A percentile compares a stretch with the other conserved stretches of the same genome.
Conservation (phyloP, 2,329 filamentous ascomycete genomes). For the Metarhizium brunneum region DNA sequence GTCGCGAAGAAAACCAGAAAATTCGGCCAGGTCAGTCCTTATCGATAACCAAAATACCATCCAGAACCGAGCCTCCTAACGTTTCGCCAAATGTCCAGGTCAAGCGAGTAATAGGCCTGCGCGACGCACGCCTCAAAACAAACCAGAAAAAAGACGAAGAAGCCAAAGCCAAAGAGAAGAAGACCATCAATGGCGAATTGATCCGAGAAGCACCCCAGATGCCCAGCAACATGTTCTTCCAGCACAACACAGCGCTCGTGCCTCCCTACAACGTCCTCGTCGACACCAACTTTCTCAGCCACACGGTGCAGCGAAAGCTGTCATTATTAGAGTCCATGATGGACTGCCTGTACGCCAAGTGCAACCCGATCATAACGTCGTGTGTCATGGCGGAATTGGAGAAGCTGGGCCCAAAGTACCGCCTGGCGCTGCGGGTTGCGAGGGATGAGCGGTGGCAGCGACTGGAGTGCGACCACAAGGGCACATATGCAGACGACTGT, state of each 20-base stretch:
- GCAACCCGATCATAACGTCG: conserved; percentile 73
- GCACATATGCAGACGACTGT: conserved; percentile 74
- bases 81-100: conserved; percentile 32
- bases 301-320: conserved; percentile 85
- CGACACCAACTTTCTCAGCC: conserved; percentile 85
- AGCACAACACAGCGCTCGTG: conserved; percentile 76
- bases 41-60: conserved; percentile 18
- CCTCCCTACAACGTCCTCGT: conserved; percentile 59
- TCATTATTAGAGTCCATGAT: conserved; percentile 83
- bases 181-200: conserved; percentile 47
- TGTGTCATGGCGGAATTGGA: conserved; percentile 78
- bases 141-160: conserved; percentile 61
- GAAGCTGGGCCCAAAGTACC: conserved; percentile 81
- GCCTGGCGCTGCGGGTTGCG: conserved; percentile 76
- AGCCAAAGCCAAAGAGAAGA: conserved; percentile 49
- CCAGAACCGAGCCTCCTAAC: background rate
- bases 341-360: conserved; percentile 89
- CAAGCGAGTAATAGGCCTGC: conserved; percentile 74
- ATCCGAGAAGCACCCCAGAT: conserved; percentile 75
- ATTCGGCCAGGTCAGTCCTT: conserved; percentile 56
- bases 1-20: conserved; percentile 85
- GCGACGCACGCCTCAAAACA: conserved; percentile 73
- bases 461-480: conserved; percentile 83
- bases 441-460: conserved; percentile 83
- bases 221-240: conserved; percentile 77